A percentile compares a stretch with the other conserved stretches of the same genome.
Conservation (phyloP, 1,284 basidiomycete genomes). For the Leccinum pseudoinsigne region DNA sequence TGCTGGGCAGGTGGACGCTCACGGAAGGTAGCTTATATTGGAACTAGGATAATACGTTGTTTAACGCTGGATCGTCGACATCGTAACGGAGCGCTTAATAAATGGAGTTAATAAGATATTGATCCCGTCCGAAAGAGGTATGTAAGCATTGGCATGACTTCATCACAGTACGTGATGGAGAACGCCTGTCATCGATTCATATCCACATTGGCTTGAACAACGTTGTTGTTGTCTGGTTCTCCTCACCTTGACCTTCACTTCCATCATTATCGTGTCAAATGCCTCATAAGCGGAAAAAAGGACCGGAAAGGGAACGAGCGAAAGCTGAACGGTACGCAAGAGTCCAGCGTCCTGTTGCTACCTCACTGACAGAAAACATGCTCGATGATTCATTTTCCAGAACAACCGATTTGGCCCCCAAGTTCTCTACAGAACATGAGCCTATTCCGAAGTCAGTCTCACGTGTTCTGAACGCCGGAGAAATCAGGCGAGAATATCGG, state of each 20-base stretch:
- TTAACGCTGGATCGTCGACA: constrained; percentile 17
- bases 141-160: not conserved
- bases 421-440: constrained; percentile 46
- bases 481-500: constrained; percentile 54
- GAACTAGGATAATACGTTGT: constrained; percentile 18
- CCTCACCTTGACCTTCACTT: constrained; percentile 2
- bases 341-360: not conserved
- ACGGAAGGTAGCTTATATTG: constrained; percentile 39
- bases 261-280: constrained; percentile 38
- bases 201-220: constrained; percentile 3
- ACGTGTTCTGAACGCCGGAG: constrained; percentile 61
- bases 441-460: constrained; percentile 65
- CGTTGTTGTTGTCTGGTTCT: constrained; percentile 16
- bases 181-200: not conserved
- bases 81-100: not conserved
- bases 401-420: constrained; percentile 48
- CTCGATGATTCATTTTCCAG: constrained; percentile 32
- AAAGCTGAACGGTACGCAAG: constrained; percentile 39
- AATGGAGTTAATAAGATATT: constrained; percentile 7
- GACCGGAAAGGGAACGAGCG: constrained; percentile 43
- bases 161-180: not conserved
- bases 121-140: not conserved
- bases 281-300: constrained; percentile 68
- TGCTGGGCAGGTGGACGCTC: constrained; percentile 36
- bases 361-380: constrained; percentile 1